These are phyloP conservation scores for Trypanosoma rangeli DNA, from an alignment of 208 protist species.

Conservation along the genomic window DNA sequence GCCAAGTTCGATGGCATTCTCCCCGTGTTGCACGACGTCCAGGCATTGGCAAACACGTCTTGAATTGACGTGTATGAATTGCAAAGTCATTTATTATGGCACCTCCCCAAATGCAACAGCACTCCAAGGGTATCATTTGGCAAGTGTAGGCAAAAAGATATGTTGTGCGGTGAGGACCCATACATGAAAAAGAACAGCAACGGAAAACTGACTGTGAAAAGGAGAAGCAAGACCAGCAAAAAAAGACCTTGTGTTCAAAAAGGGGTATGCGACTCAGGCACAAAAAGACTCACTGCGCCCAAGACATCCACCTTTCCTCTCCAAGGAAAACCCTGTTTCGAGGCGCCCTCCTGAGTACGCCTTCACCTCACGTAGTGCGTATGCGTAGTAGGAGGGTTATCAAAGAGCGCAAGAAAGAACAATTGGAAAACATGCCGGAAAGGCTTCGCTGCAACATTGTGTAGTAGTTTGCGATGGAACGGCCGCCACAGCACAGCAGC, in stretches of 20 bases:
- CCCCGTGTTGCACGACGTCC: slow-evolving; percentile 81
- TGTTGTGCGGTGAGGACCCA: too few relatives aligned
- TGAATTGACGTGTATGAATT: slow-evolving; percentile 61
- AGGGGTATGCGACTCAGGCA: slow-evolving; percentile 78
- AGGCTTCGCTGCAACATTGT: slow-evolving; percentile 92
- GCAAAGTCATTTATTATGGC: slow-evolving; percentile 74
- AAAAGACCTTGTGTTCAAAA: slow-evolving; percentile 82
- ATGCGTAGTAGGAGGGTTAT: slow-evolving; percentile 92
- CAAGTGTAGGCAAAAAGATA: slow-evolving; percentile 33
- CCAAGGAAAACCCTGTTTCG: slow-evolving; percentile 52
- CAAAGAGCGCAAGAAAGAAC: slow-evolving; percentile 91
- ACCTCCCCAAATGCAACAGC: slow-evolving; percentile 65
- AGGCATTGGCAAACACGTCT: slow-evolving; percentile 91
- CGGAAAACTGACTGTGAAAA: slow-evolving; percentile 5
- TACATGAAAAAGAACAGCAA: too few relatives aligned
- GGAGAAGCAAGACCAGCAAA: neutral
- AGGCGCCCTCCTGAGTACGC: slow-evolving; percentile 38
- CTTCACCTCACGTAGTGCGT: slow-evolving; percentile 50
- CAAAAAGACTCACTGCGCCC: slow-evolving; percentile 60
- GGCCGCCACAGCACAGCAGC: slow-evolving; percentile 94
- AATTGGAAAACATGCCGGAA: slow-evolving; percentile 92
- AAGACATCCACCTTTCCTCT: slow-evolving; percentile 48
- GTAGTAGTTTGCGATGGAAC: slow-evolving; percentile 90
- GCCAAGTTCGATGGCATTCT: slow-evolving; percentile 64
- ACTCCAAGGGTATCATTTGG: slow-evolving; percentile 81